phyloP scores from a whole-genome alignment of 768 basidiomycete species.

The Filobasidium floriforme region DNA sequence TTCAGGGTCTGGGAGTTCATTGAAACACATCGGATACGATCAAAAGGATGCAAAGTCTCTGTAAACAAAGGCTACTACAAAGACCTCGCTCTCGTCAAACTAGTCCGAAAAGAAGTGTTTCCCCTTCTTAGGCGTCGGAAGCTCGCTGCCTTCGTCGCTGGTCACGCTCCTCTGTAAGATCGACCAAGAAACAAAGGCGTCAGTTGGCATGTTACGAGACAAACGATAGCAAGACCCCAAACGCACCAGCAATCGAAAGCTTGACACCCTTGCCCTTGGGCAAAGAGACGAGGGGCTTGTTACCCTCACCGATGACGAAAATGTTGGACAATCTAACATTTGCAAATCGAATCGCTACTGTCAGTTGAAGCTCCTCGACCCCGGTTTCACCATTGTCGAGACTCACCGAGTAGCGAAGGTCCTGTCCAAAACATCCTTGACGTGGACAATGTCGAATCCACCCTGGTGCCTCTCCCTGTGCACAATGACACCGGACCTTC shows the following conservation, averaged over 20 bases:
- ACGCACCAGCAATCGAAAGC: slow-evolving; percentile 83
- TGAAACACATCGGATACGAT: background rate
- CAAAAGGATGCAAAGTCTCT: background rate
- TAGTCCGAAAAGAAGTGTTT: background rate
- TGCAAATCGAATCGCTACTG: background rate
- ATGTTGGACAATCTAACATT: slow-evolving; percentile 80
- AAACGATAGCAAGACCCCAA: background rate
- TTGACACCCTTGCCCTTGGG: slow-evolving; percentile 97
- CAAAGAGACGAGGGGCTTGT: slow-evolving; percentile 91
- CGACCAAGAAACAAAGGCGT: background rate
- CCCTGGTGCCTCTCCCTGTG: slow-evolving; percentile 96
- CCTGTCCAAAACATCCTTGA: slow-evolving; percentile 88
- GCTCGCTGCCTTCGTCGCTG: slow-evolving; percentile 56
- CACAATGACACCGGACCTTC: slow-evolving; percentile 89
- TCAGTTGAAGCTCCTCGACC: background rate
- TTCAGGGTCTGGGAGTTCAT: background rate
- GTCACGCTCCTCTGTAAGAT: slow-evolving; percentile 59
- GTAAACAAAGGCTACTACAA: slow-evolving; percentile 1
- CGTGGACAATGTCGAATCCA: slow-evolving; percentile 97
- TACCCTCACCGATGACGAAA: slow-evolving; percentile 93
- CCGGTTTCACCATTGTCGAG: background rate
- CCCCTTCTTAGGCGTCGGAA: slow-evolving; percentile 28
- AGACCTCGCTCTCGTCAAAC: slow-evolving; percentile 1
- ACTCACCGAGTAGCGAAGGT: slow-evolving; percentile 91
- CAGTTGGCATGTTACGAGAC: background rate